Base-by-base conservation (phyloP, 73 alveolate genomes). In the Stentor coeruleus region DNA sequence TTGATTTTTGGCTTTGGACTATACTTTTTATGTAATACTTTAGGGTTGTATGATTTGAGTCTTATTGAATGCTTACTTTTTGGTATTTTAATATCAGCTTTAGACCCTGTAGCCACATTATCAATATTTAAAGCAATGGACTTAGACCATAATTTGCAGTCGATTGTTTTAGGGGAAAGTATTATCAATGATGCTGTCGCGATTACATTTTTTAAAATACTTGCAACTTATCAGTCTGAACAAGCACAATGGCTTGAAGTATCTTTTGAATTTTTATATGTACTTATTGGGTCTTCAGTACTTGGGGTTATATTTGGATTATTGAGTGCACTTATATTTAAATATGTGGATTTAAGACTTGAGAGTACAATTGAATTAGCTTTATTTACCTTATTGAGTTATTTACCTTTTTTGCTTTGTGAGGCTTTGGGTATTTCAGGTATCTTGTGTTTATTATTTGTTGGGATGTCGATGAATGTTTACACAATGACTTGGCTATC, bases 91-190 rank as follows among this genome's bases (percentile, higher is more conserved):
- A 81, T 85, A 31, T 79, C 91, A 39, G 91, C 91, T 15, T 85
- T 85, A 3, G 91, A 85, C 49, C 91, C 91, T 28, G 91, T 85
- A 3, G 91, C 91, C 3, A 85, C 91, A n/a, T 39, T 85, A 6
- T 41, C 85, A 26, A 85, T 85, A 3, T 85, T 85, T 37, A 81
- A 60, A 57, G 87, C 89, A 3, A 38, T 85, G n/a, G 66, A 74
- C n/a, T 73, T 85, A 35, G 72, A 35, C 49, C 57, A 49, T 35
- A 82, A 57, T 2, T 37, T 85, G 33, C 74, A 82, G 57, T n/a
- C 74, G 59, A 59, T 85, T 1, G 91, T 85, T 0, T 81, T 85
- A 26, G 91, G 91, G 35, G 91, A 85, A 42, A 26, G 82, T 2
- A 66, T 58, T 11, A 3, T 85, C 74, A 85, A 85, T 35, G 91